These are phyloP conservation scores for Apiotrichum laibachii DNA, from an alignment of 1,284 basidiomycete genomes.

Conservation along the genomic window DNA sequence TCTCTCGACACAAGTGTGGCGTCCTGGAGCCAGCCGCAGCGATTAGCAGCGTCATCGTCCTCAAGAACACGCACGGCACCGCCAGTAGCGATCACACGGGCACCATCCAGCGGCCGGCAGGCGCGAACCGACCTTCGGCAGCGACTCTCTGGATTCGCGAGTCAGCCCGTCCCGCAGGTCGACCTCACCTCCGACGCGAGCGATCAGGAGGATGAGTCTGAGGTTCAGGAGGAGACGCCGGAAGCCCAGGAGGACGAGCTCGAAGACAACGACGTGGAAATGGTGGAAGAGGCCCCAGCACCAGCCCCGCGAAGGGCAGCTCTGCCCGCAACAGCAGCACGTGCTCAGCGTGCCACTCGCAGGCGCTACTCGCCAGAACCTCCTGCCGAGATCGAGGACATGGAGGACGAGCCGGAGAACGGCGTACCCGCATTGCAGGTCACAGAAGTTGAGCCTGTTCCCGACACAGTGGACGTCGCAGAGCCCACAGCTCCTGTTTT, in stretches of 20 bases:
- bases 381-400: too few relatives aligned
- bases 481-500: too few relatives aligned
- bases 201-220: slow-evolving; percentile 19
- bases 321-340: too few relatives aligned
- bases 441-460: too few relatives aligned
- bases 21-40: slow-evolving; percentile 22
- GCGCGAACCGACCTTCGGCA: slow-evolving; percentile 53
- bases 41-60: background rate
- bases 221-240: slow-evolving; percentile 6
- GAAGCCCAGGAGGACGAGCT: slow-evolving; percentile 30
- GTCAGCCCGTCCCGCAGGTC: slow-evolving; percentile 26
- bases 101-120: slow-evolving; percentile 19
- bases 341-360: background rate
- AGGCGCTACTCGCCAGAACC: too few relatives aligned
- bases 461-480: too few relatives aligned
- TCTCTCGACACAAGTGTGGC: slow-evolving; percentile 29
- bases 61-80: background rate
- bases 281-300: background rate
- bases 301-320: too few relatives aligned
- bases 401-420: too few relatives aligned
- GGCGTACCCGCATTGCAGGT: too few relatives aligned
- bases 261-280: slow-evolving; percentile 11
- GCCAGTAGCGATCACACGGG: slow-evolving; percentile 5
- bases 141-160: slow-evolving; percentile 58
- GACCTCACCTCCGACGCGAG: slow-evolving; percentile 8